These are phyloP conservation scores for Tinospora cordifolia DNA, from an alignment of 164 flowering plant species.

Conservation along the genomic window DNA sequence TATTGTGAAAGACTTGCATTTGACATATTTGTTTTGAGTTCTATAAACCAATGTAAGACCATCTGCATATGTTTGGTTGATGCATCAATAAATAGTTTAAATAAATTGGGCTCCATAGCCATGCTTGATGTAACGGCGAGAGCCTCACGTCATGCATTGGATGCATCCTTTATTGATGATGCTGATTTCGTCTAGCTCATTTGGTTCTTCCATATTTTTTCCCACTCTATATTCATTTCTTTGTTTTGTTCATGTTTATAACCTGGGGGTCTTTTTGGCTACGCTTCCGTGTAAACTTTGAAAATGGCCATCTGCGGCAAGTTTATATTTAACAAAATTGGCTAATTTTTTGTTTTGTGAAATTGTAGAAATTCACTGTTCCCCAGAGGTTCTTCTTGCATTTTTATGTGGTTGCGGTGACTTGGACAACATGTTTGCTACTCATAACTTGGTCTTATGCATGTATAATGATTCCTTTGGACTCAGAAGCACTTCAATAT, in stretches of 20 bases:
- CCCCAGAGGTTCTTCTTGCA: slow-evolving; percentile 83
- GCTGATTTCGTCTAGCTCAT: no score
- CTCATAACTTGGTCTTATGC: slow-evolving; percentile 64
- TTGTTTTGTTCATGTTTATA: neutral
- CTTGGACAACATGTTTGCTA: slow-evolving; percentile 75
- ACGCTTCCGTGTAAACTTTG: neutral
- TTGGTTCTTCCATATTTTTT: neutral
- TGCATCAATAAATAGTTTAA: no score
- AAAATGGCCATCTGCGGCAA: neutral
- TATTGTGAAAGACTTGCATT: no score
- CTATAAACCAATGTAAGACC: no score
- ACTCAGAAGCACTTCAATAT: slow-evolving; percentile 32
- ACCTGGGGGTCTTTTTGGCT: neutral
- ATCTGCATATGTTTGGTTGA: no score
- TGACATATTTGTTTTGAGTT: no score
- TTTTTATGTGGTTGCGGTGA: slow-evolving; percentile 59
- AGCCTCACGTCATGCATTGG: no score
- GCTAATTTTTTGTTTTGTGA: slow-evolving; percentile 14
- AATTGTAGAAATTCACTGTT: slow-evolving; percentile 60
- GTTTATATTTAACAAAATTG: neutral
- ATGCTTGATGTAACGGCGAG: no score
- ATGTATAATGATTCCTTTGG: slow-evolving; percentile 29
- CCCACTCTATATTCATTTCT: neutral
- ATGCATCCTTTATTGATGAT: no score
- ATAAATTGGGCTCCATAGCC: no score